A percentile compares a stretch with the other conserved stretches of the same genome.
Evolutionary conservation across 2,329 filamentous ascomycete genomes (phyloP).

Genomic region (Cercospora sesami): DNA sequence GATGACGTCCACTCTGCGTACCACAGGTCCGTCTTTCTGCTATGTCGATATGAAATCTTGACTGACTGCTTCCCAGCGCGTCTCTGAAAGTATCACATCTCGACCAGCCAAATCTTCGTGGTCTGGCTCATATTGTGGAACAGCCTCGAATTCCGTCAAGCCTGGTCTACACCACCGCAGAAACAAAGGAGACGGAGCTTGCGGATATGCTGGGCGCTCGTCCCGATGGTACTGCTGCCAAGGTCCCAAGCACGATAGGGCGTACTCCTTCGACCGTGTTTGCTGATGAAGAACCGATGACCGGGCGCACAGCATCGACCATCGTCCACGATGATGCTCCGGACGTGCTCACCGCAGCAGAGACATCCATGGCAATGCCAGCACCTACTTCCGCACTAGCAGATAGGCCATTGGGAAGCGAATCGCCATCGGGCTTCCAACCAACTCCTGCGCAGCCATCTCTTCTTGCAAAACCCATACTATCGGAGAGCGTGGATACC

Average conservation of each 20-base stretch:
- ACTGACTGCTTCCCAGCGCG: conserved; percentile 24
- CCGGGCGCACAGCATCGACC: conserved; percentile 16
- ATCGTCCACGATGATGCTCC: not conserved
- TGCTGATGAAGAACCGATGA: not conserved
- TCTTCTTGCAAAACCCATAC: not conserved
- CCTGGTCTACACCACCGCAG: conserved; percentile 14
- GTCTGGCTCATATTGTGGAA: conserved; percentile 6
- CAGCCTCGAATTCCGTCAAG: conserved; percentile 16
- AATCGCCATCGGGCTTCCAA: not conserved
- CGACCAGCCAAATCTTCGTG: conserved; percentile 9
- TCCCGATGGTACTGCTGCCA: not conserved
- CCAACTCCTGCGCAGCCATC: not conserved
- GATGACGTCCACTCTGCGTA: conserved; percentile 41
- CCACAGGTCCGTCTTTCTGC: conserved; percentile 40
- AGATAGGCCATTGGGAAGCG: not conserved
- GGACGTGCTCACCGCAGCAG: not conserved
- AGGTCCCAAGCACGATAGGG: conserved; percentile 7
- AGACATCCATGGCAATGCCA: conserved; percentile 6
- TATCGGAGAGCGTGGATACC: conserved; percentile 22
- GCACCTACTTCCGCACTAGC: conserved; percentile 11
- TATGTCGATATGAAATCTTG: not conserved
- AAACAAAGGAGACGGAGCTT: conserved; percentile 4
- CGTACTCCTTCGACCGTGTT: conserved; percentile 17
- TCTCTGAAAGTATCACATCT: conserved; percentile 28
- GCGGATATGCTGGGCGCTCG: not conserved